Percentiles rank a stretch among this genome's conserved stretches.
phyloP scores from a whole-genome alignment of 2,329 filamentous ascomycete genomes.

The Penicillium sp. region DNA sequence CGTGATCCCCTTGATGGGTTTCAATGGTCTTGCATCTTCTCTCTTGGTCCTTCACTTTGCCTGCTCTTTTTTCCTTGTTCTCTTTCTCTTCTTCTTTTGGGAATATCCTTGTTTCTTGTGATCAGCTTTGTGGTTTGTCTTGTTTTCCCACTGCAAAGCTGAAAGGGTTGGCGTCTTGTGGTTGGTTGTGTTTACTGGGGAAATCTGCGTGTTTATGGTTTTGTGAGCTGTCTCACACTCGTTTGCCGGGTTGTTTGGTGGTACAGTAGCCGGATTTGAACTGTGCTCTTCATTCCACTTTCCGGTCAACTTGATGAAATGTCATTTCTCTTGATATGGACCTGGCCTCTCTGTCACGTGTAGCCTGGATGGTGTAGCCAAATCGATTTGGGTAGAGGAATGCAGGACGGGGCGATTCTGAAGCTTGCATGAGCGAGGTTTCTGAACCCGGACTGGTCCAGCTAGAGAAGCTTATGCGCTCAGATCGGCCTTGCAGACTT shows the following conservation, averaged over 20 bases:
- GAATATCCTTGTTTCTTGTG: slow-evolving; percentile 11
- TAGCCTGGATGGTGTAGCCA: too few species aligned
- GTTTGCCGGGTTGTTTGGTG: slow-evolving; percentile 1
- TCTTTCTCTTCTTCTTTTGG: slow-evolving; percentile 11
- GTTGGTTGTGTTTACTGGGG: slow-evolving; percentile 29
- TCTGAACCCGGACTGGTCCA: too few species aligned
- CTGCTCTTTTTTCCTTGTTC: slow-evolving; percentile 12
- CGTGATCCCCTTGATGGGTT: slow-evolving; percentile 1
- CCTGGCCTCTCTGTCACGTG: too few species aligned
- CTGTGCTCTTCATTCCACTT: slow-evolving; percentile 3
- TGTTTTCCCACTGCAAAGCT: slow-evolving; percentile 19
- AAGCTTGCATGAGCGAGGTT: too few species aligned
- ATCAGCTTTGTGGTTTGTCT: slow-evolving; percentile 12
- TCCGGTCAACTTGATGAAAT: too few species aligned
- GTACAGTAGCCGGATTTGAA: background rate
- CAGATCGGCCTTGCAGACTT: too few species aligned
- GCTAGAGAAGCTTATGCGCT: too few species aligned
- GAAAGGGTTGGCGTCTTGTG: slow-evolving; percentile 33
- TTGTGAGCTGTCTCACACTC: slow-evolving; percentile 6
- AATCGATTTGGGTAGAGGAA: too few species aligned
- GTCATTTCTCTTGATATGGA: too few species aligned
- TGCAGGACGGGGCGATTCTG: too few species aligned
- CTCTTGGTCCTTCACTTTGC: slow-evolving; percentile 3
- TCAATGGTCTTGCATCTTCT: slow-evolving; percentile 8
- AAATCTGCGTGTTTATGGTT: slow-evolving; percentile 17